These are phyloP conservation scores for Oryza glaberrima DNA, from an alignment of 176 grass and related monocot genomes.

Conservation along the genomic window DNA sequence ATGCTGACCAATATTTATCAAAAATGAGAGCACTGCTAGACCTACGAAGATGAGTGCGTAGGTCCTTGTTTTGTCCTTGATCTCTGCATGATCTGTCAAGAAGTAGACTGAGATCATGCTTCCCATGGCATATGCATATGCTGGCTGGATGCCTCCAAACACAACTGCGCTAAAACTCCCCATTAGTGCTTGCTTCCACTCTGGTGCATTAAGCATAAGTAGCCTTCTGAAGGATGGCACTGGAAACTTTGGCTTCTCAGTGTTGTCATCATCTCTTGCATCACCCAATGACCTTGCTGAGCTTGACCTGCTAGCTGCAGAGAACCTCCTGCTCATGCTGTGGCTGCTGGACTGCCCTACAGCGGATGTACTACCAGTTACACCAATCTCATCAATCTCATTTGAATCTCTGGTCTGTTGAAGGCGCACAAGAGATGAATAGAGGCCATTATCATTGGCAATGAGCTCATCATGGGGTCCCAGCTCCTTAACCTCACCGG, in stretches of 20 bases:
- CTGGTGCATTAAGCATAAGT: constrained; percentile 86
- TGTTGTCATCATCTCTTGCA: constrained; percentile 38
- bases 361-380: constrained; percentile 46
- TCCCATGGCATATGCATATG: constrained; percentile 82
- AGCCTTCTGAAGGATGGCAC: constrained; percentile 85
- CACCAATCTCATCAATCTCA: constrained; percentile 40
- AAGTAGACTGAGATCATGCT: constrained; percentile 96
- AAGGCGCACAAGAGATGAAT: constrained; percentile 81
- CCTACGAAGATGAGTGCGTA: constrained; percentile 80
- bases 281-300: constrained; percentile 65
- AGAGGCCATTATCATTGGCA: constrained; percentile 63
- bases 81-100: constrained; percentile 77
- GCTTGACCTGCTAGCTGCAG: constrained; percentile 74
- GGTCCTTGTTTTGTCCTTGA: constrained; percentile 71
- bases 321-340: constrained; percentile 86
- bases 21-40: constrained; percentile 72
- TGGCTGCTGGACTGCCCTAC: constrained; percentile 61
- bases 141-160: constrained; percentile 87
- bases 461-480: constrained; percentile 92
- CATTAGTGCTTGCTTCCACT: constrained; percentile 81
- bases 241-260: constrained; percentile 42
- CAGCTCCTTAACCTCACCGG: constrained; percentile 78
- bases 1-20: constrained; percentile 91
- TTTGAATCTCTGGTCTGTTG: constrained; percentile 69
- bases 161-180: constrained; percentile 76